Conservation (phyloP, 1,139 yeast genomes). For the Candida sanyaensis region DNA sequence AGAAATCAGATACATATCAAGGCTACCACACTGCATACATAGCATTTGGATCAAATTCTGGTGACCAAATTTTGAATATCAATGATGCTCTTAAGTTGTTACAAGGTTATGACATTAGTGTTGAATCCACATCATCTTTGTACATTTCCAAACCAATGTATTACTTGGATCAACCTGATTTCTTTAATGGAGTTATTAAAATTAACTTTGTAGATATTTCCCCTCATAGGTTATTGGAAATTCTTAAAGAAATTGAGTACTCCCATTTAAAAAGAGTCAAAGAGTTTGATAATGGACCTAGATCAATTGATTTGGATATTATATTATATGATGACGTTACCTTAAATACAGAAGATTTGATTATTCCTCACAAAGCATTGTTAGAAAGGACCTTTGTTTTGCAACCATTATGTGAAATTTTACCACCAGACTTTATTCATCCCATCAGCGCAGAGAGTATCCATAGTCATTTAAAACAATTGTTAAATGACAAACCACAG, state of each 20-base stretch:
- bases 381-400: constrained; percentile 88
- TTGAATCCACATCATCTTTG: constrained; percentile 69
- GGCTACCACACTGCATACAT: constrained; percentile 60
- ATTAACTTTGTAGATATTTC: constrained; percentile 49
- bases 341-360: constrained; percentile 57
- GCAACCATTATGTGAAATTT: constrained; percentile 81
- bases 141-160: constrained; percentile 95
- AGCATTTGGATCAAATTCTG: constrained; percentile 90
- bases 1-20: constrained; percentile 5
- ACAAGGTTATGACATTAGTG: constrained; percentile 40
- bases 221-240: constrained; percentile 64
- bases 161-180: constrained; percentile 74
- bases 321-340: constrained; percentile 65
- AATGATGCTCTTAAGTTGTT: constrained; percentile 56
- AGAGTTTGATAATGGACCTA: constrained; percentile 84
- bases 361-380: constrained; percentile 86
- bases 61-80: constrained; percentile 68
- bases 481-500: constrained; percentile 40
- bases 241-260: constrained; percentile 78
- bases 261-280: constrained; percentile 71
- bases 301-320: constrained; percentile 88
- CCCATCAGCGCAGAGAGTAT: constrained; percentile 86
- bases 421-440: constrained; percentile 64
- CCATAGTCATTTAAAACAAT: constrained; percentile 64
- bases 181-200: constrained; percentile 80